Conservation (phyloP, 208 protist genomes). For the Zelonia costaricensis region DNA sequence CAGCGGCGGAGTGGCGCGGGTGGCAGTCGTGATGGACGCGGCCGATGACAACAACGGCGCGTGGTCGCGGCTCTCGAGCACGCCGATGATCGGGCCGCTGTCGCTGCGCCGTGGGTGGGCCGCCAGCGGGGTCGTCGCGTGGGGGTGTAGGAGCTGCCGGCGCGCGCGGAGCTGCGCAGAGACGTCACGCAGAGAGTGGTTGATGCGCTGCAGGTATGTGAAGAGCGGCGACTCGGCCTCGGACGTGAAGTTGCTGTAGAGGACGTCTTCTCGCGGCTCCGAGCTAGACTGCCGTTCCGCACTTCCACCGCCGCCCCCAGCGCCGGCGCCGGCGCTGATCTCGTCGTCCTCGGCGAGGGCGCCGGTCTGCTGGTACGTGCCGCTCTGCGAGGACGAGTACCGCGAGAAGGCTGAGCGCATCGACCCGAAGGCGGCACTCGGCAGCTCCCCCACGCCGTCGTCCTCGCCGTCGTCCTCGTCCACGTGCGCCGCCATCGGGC, state of each 20-base stretch:
- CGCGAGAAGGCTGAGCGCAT: slow-evolving; percentile 10
- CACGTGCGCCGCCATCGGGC: background rate
- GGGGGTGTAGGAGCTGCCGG: background rate
- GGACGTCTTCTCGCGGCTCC: background rate
- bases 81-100: background rate
- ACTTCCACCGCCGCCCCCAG: background rate
- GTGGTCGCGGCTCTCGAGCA: background rate
- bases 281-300: background rate
- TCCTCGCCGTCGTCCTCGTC: background rate
- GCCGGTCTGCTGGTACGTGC: background rate
- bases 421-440: slow-evolving; percentile 27
- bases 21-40: background rate
- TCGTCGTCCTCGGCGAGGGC: background rate
- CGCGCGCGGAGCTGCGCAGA: slow-evolving; percentile 9
- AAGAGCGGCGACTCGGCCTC: slow-evolving; percentile 19
- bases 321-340: background rate
- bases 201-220: slow-evolving; percentile 16
- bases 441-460: background rate
- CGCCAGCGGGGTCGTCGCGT: background rate
- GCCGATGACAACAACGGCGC: background rate
- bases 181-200: slow-evolving; percentile 21
- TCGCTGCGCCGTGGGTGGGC: too few relatives aligned
- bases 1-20: background rate
- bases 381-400: slow-evolving; percentile 3
- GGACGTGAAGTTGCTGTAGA: slow-evolving; percentile 9